Conservation (phyloP, 345 rosid species). For the Citrus inodora region DNA sequence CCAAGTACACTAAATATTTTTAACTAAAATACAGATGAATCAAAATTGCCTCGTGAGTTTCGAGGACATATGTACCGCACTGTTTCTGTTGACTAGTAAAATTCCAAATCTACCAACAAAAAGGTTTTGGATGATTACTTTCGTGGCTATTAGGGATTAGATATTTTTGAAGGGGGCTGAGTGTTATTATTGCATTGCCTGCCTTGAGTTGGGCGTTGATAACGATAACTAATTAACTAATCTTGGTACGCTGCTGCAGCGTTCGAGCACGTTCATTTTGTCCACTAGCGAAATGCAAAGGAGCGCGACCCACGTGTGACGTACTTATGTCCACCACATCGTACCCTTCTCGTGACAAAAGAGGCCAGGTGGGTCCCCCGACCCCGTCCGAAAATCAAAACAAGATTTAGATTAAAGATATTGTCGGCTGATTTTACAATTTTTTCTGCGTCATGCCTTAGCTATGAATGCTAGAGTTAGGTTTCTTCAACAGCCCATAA, state of each 20-base stretch:
- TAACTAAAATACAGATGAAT: too few relatives aligned
- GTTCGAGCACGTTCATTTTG: background rate
- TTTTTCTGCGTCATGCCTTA: too few relatives aligned
- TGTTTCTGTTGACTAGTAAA: too few relatives aligned
- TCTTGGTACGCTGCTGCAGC: too few relatives aligned
- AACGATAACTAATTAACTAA: background rate
- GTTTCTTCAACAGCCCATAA: too few relatives aligned
- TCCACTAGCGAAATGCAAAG: background rate
- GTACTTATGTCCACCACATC: background rate
- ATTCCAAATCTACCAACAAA: background rate
- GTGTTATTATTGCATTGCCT: background rate
- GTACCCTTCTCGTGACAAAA: background rate
- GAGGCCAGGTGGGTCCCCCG: background rate
- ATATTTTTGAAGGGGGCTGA: background rate
- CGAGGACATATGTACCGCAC: too few relatives aligned
- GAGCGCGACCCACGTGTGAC: background rate
- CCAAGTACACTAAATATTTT: too few relatives aligned
- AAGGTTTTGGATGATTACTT: background rate
- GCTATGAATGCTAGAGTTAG: too few relatives aligned
- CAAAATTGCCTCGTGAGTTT: too few relatives aligned
- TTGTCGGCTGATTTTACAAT: too few relatives aligned
- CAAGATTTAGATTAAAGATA: too few relatives aligned
- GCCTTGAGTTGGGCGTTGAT: background rate
- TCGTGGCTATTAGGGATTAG: background rate
- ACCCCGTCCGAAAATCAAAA: background rate